Percentiles rank a stretch among this genome's conserved stretches.
phyloP scores from a whole-genome alignment of 306 rosid genomes.

The Fragaria iinumae region DNA sequence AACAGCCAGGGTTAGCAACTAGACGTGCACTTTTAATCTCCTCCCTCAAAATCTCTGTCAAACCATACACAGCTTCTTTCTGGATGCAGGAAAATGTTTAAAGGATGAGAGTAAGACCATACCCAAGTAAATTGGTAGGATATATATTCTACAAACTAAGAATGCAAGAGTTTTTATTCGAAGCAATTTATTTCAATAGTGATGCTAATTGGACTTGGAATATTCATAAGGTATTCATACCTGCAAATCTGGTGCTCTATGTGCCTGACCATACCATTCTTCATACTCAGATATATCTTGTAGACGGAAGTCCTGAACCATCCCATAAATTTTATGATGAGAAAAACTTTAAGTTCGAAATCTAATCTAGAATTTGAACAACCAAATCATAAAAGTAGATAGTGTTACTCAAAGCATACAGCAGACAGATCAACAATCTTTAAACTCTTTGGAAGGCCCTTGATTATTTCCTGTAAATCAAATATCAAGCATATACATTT shows the following conservation, averaged over 20 bases:
- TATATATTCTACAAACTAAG: background rate
- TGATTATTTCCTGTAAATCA: slow-evolving; percentile 74
- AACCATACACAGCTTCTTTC: slow-evolving; percentile 93
- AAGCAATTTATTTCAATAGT: background rate
- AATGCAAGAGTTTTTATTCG: background rate
- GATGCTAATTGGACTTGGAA: background rate
- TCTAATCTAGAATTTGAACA: background rate
- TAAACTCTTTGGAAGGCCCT: slow-evolving; percentile 74
- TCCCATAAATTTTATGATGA: slow-evolving; percentile 19
- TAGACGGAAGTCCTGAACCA: slow-evolving; percentile 81
- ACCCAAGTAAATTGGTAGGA: background rate
- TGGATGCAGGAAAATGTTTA: slow-evolving; percentile 33
- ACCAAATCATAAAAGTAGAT: slow-evolving; percentile 5
- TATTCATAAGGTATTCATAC: slow-evolving; percentile 14
- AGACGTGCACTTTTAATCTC: slow-evolving; percentile 72
- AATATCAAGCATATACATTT: slow-evolving; percentile 12
- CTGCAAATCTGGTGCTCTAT: slow-evolving; percentile 83
- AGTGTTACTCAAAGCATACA: slow-evolving; percentile 44
- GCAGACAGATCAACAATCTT: slow-evolving; percentile 99
- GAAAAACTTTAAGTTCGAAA: slow-evolving; percentile 6
- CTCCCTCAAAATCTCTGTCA: slow-evolving; percentile 81
- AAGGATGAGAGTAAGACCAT: background rate
- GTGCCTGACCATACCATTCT: slow-evolving; percentile 95
- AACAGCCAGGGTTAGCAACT: slow-evolving; percentile 97
- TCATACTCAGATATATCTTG: slow-evolving; percentile 76